Base-by-base conservation (phyloP, 2,329 filamentous ascomycete genomes). In the Beauveria rudraprayagi region DNA sequence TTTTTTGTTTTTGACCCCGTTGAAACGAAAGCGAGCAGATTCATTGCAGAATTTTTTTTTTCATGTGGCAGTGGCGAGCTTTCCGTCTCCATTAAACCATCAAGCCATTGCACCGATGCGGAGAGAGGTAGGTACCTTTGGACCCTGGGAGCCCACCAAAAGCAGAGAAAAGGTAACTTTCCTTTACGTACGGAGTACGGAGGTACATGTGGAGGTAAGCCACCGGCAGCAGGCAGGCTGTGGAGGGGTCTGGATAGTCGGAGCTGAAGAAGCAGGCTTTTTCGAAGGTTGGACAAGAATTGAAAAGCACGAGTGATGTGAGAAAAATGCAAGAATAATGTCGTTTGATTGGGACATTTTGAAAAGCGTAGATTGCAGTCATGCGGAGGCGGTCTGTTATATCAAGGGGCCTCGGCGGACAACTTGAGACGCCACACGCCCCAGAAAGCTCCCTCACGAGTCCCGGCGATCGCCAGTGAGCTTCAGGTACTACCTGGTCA, bases 371-470 rank as follows among this genome's bases (percentile, higher is more conserved):
- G 28, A 56, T 56, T 56, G 28, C 26, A n/a, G 37, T 59, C 40
- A 59, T 59, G 56, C 56, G 37, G 8, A 44, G 6, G 30, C 46
- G 30, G 47, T 30, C 37, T 44, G 24, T 22, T 47, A 34, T 59
- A 28, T 40, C 46, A 43, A 40, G 56, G 56, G 56, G 46, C n/a
- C n/a, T 41, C 41, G 28, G 44, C 34, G 34, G 30, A 24, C 56
- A 43, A 59, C 56, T 43, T 59, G 56, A 59, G 56, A 59, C 56
- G 56, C 56, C 56, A 59, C 56, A 17, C 37, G 56, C 56, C 56
- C 56, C 56, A 59, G 56, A 59, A 52, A 37, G 46, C 30, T 52
- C 34, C 37, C n/a, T 37, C 56, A 50, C 28, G 30, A 30, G n/a
- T 19, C 55, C 47, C 26, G 22, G 47, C 34, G 46, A 58, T 58